phyloP scores from a whole-genome alignment of 176 grass and related monocot species.

The Oryza brachyantha region DNA sequence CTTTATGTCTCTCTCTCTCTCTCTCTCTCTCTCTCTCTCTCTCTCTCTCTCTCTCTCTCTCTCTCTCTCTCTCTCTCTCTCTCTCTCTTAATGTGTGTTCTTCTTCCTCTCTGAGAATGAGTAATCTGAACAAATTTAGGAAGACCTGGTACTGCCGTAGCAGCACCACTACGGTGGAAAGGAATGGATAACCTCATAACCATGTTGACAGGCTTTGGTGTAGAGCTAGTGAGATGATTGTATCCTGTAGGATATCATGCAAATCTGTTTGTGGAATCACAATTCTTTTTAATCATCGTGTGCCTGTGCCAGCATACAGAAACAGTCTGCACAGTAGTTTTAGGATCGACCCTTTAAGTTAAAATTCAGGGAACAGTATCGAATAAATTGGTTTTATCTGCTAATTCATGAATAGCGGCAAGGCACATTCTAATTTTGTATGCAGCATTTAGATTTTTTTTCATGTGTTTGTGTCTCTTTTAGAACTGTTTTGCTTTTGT shows the following conservation, averaged over 20 bases:
- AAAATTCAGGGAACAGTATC: background rate
- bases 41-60: no score
- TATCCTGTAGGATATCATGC: slow-evolving; percentile 8
- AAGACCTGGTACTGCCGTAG: no score
- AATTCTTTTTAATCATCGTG: no score
- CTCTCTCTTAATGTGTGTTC: no score
- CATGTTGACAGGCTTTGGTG: background rate
- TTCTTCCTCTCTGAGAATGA: no score
- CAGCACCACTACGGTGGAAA: background rate
- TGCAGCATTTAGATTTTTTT: background rate
- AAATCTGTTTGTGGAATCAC: background rate
- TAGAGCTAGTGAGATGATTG: background rate
- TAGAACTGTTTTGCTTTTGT: background rate
- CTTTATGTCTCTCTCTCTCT: no score
- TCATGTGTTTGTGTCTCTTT: background rate
- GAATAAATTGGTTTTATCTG: background rate
- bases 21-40: no score
- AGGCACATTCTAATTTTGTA: background rate
- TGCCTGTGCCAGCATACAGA: background rate
- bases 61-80: no score
- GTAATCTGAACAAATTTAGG: no score
- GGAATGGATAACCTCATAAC: background rate
- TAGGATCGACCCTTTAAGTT: slow-evolving; percentile 8
- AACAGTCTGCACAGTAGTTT: background rate
- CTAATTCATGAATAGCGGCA: background rate